Evolutionary conservation across 495 filamentous ascomycete species (phyloP).

Genomic region (Daldinia decipiens): DNA sequence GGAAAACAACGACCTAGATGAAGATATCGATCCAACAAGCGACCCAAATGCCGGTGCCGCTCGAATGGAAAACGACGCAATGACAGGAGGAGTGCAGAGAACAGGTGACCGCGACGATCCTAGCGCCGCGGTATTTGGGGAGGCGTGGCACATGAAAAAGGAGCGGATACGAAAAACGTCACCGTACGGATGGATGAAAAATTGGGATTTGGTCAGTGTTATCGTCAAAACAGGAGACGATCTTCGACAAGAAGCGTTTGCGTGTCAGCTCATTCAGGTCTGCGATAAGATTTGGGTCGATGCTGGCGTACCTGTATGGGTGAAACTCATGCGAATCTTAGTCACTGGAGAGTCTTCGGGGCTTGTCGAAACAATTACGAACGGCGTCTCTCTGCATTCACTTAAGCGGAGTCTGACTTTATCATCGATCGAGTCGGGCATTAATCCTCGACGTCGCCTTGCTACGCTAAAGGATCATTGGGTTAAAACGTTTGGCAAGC

Average conservation of each 20-base stretch:
- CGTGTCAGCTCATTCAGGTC: conserved; percentile 78
- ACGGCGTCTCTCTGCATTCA: conserved; percentile 79
- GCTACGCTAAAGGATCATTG: conserved; percentile 81
- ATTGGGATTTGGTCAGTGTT: conserved; percentile 81
- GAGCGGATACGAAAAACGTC: conserved; percentile 79
- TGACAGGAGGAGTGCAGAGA: conserved; percentile 77
- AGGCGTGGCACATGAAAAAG: conserved; percentile 79
- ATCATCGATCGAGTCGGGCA: conserved; percentile 69
- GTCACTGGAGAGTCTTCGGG: conserved; percentile 82
- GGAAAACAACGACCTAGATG: conserved; percentile 55
- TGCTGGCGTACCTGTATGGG: conserved; percentile 77
- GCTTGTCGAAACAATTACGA: conserved; percentile 82
- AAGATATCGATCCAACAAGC: conserved; percentile 58
- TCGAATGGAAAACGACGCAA: conserved; percentile 83
- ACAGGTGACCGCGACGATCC: conserved; percentile 82
- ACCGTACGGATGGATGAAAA: conserved; percentile 81
- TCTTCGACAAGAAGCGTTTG: conserved; percentile 80
- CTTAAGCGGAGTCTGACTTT: conserved; percentile 79
- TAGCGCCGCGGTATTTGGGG: conserved; percentile 81
- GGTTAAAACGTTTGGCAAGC: conserved; percentile 74
- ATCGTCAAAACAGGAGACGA: conserved; percentile 84
- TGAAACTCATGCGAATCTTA: conserved; percentile 81
- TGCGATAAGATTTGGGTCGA: conserved; percentile 80
- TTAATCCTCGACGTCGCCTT: conserved; percentile 72
- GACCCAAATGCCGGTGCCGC: conserved; percentile 74